Evolutionary conservation across 2,329 filamentous ascomycete species (phyloP).

Genomic region (Orbilia ellipsospora): DNA sequence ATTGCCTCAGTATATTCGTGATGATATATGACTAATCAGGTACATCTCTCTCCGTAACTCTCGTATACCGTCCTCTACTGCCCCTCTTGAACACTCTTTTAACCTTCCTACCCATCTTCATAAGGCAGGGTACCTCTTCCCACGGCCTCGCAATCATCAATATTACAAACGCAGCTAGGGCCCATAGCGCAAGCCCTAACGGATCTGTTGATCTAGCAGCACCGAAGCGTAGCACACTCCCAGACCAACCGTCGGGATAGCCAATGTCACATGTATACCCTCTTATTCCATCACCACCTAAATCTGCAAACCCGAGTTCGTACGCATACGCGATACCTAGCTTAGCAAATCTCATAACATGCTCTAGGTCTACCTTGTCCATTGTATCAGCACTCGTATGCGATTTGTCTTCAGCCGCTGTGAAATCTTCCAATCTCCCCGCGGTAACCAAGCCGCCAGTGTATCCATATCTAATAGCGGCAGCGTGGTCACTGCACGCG

Average conservation of each 20-base stretch:
- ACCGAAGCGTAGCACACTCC: constrained; percentile 28
- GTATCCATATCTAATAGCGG: constrained; percentile 78
- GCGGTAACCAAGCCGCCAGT: constrained; percentile 23
- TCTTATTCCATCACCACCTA: constrained; percentile 16
- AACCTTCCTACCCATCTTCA: constrained; percentile 21
- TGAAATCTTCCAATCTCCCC: constrained; percentile 18
- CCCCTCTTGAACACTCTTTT: constrained; percentile 26
- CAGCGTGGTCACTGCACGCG: constrained; percentile 80
- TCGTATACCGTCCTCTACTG: constrained; percentile 5
- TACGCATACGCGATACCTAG: constrained; percentile 40
- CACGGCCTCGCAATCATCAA: constrained; percentile 38
- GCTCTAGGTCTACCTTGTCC: constrained; percentile 18
- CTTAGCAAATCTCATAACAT: constrained; percentile 15
- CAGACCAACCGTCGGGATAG: constrained; percentile 45
- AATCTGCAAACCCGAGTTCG: constrained; percentile 22
- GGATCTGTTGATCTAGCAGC: constrained; percentile 47
- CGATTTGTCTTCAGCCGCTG: constrained; percentile 14
- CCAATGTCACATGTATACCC: constrained; percentile 39
- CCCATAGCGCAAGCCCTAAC: constrained; percentile 36
- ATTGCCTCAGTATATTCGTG: not conserved
- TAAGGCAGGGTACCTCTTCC: constrained; percentile 37
- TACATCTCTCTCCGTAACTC: constrained; percentile 6
- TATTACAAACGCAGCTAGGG: constrained; percentile 17
- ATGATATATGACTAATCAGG: not conserved
- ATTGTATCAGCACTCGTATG: constrained; percentile 30